Percentiles rank a stretch among this genome's conserved stretches.
These are phyloP conservation scores for Cocos nucifera DNA, from an alignment of 176 grass and related monocot genomes.

Conservation along the genomic window DNA sequence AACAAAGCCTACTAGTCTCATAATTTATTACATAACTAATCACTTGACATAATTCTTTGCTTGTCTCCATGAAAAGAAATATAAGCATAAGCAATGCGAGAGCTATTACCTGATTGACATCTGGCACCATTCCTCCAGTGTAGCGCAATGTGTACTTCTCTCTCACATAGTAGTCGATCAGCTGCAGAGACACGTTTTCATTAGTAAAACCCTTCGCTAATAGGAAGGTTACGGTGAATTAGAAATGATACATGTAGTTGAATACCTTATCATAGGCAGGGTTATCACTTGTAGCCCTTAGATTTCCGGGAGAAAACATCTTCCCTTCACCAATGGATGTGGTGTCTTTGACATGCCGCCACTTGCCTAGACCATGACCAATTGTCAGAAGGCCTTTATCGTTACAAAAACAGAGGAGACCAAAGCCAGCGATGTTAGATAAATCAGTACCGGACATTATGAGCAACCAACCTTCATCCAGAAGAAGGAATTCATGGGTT, in stretches of 20 bases:
- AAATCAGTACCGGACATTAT: not conserved
- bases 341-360: conserved; percentile 97
- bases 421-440: too few species aligned
- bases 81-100: too few species aligned
- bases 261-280: conserved; percentile 72
- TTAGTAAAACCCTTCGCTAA: not conserved
- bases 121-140: conserved; percentile 98
- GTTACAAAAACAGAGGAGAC: too few species aligned
- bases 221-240: too few species aligned
- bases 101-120: conserved; percentile 80
- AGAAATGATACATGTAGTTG: too few species aligned
- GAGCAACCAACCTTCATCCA: conserved; percentile 52
- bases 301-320: conserved; percentile 94
- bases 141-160: conserved; percentile 98
- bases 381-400: too few species aligned
- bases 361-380: conserved; percentile 43
- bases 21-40: too few species aligned
- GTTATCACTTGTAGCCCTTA: conserved; percentile 89
- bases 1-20: too few species aligned
- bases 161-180: conserved; percentile 91
- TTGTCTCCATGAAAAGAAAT: too few species aligned
- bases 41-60: too few species aligned
- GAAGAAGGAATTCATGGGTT: conserved; percentile 90
- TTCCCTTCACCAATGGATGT: conserved; percentile 81
- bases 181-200: conserved; percentile 21